A percentile compares a stretch with the other conserved stretches of the same genome.
Evolutionary conservation across 2,329 filamentous ascomycete genomes (phyloP).

Genomic region (Penicillium sp.): DNA sequence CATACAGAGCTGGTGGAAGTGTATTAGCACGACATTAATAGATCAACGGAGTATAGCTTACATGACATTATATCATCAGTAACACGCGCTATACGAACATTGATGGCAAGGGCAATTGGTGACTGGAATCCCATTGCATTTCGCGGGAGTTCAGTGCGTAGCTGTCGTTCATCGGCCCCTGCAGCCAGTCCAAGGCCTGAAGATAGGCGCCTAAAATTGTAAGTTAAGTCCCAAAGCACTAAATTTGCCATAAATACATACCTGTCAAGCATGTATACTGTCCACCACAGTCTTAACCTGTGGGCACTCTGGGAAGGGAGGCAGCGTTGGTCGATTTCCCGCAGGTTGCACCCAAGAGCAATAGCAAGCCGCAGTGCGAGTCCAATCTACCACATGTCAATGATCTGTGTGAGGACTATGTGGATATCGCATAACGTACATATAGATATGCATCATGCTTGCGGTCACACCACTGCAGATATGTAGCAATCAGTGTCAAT

Average conservation of each 20-base stretch:
- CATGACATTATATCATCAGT: slow-evolving; percentile 25
- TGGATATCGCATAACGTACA: not conserved
- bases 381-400: slow-evolving; percentile 13
- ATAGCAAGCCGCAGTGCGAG: slow-evolving; percentile 21
- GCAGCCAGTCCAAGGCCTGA: slow-evolving; percentile 20
- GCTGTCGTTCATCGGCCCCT: slow-evolving; percentile 20
- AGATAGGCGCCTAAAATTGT: slow-evolving; percentile 15
- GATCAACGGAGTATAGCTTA: not conserved
- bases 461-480: slow-evolving; percentile 22
- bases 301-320: slow-evolving; percentile 22
- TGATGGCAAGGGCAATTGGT: slow-evolving; percentile 18
- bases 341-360: slow-evolving; percentile 17
- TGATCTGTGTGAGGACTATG: too few relatives aligned
- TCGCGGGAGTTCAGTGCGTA: slow-evolving; percentile 13
- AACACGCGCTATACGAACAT: slow-evolving; percentile 21
- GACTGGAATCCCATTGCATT: slow-evolving; percentile 19
- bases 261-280: slow-evolving; percentile 26
- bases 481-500: slow-evolving; percentile 18
- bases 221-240: not conserved
- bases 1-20: slow-evolving; percentile 14
- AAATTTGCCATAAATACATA: not conserved
- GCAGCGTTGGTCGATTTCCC: slow-evolving; percentile 16
- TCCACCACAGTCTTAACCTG: slow-evolving; percentile 24
- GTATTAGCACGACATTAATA: not conserved
- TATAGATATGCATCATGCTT: slow-evolving; percentile 23